A percentile compares a stretch with the other conserved stretches of the same genome.
Conservation (phyloP, 306 rosid genomes). For the Gastrolobium bilobum region DNA sequence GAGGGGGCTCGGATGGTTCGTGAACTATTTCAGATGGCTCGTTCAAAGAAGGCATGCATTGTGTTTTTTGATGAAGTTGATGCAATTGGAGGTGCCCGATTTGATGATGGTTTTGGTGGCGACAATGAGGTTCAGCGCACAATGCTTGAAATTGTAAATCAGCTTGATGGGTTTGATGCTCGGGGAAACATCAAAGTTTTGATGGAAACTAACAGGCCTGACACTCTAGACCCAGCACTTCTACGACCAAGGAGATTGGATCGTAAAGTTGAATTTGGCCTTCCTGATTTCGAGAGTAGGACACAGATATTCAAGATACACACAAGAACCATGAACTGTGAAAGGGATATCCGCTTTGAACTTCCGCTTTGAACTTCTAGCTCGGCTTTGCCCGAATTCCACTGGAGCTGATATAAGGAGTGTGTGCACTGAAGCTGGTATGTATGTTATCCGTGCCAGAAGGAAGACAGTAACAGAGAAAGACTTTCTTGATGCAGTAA, state of each 20-base stretch:
- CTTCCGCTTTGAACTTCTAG: constrained; percentile 92
- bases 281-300: constrained; percentile 97
- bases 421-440: constrained; percentile 99
- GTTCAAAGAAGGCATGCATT: constrained; percentile 96
- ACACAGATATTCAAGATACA: constrained; percentile 98
- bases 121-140: constrained; percentile 98
- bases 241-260: constrained; percentile 96
- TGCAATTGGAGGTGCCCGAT: constrained; percentile 99
- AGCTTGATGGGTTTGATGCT: constrained; percentile 98
- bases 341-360: constrained; percentile 92
- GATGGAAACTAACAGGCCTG: constrained; percentile 99
- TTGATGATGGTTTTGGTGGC: constrained; percentile 98
- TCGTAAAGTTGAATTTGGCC: constrained; percentile 98
- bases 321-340: constrained; percentile 98
- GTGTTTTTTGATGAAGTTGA: constrained; percentile 98
- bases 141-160: constrained; percentile 99
- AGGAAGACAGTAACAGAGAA: constrained; percentile 98
- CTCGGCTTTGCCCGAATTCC: constrained; percentile 98
- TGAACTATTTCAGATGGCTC: constrained; percentile 99
- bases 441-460: constrained; percentile 97
- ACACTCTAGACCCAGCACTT: constrained; percentile 96
- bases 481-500: constrained; percentile 98
- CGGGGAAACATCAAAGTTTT: constrained; percentile 97
- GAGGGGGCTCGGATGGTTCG: constrained; percentile 99
- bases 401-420: constrained; percentile 99